Percentiles rank a stretch among this genome's conserved stretches.
Conservation (phyloP, 1,284 basidiomycete species). For the Microbotryum saponariae region DNA sequence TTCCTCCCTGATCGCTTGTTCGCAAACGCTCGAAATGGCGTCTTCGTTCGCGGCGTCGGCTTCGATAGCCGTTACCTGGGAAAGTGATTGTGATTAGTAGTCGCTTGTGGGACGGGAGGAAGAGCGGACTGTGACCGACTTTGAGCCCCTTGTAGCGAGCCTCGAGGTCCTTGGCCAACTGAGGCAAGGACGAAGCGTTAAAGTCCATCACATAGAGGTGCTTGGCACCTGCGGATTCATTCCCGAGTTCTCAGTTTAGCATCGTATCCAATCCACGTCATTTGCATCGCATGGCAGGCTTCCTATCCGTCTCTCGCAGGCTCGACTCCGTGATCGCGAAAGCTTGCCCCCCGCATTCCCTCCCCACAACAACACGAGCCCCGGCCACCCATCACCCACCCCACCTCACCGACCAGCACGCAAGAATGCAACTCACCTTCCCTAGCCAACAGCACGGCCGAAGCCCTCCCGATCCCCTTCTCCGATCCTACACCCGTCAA, state of each 20-base stretch:
- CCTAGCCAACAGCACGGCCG: conserved; percentile 67
- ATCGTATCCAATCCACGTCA: neutral
- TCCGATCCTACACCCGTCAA: conserved; percentile 78
- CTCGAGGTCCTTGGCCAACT: conserved; percentile 61
- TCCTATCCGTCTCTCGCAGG: too few relatives aligned
- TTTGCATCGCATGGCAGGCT: neutral
- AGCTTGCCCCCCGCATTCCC: too few relatives aligned
- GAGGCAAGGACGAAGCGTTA: conserved; percentile 59
- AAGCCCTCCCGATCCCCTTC: conserved; percentile 69
- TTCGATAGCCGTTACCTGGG: conserved; percentile 59
- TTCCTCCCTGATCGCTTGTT: conserved; percentile 66
- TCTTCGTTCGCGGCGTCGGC: conserved; percentile 76
- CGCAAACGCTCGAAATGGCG: conserved; percentile 61
- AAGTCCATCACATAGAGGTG: conserved; percentile 81
- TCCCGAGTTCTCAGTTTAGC: neutral
- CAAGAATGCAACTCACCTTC: conserved; percentile 51
- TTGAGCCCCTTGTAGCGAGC: conserved; percentile 67
- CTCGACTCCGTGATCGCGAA: too few relatives aligned
- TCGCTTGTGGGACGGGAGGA: too few relatives aligned
- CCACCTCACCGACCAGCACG: too few relatives aligned
- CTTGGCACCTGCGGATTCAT: conserved; percentile 54
- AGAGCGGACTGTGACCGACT: conserved; percentile 43
- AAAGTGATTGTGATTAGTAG: neutral
- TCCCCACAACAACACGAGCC: too few relatives aligned
- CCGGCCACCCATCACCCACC: too few relatives aligned